Evolutionary conservation across 2,329 filamentous ascomycete genomes (phyloP).

Genomic region (Penicillium decumbens): DNA sequence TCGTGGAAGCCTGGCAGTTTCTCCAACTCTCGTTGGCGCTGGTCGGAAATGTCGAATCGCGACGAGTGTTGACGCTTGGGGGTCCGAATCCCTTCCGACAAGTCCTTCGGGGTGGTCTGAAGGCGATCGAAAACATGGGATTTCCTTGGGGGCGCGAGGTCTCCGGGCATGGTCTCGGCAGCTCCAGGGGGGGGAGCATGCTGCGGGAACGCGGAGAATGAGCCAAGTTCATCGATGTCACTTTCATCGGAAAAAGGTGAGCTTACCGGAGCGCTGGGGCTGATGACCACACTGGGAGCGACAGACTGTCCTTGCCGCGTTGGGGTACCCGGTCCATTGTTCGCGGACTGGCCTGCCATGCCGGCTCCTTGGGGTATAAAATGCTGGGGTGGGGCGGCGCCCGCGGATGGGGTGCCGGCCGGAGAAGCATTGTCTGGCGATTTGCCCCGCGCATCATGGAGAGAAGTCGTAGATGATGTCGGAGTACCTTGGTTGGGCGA

Average conservation of each 20-base stretch:
- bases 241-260: background rate
- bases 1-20: slow-evolving; percentile 98
- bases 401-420: slow-evolving; percentile 25
- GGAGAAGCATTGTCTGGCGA: slow-evolving; percentile 46
- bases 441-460: slow-evolving; percentile 83
- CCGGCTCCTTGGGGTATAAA: slow-evolving; percentile 36
- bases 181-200: slow-evolving; percentile 89
- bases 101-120: slow-evolving; percentile 91
- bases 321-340: slow-evolving; percentile 57
- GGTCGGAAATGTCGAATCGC: slow-evolving; percentile 93
- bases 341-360: slow-evolving; percentile 32
- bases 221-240: slow-evolving; percentile 1
- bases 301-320: slow-evolving; percentile 59
- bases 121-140: slow-evolving; percentile 82
- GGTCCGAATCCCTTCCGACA: slow-evolving; percentile 89
- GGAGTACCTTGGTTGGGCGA: slow-evolving; percentile 67
- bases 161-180: slow-evolving; percentile 95
- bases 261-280: slow-evolving; percentile 84
- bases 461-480: slow-evolving; percentile 79
- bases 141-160: slow-evolving; percentile 93
- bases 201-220: slow-evolving; percentile 43
- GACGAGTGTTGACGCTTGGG: slow-evolving; percentile 97
- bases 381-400: slow-evolving; percentile 35
- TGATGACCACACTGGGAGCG: slow-evolving; percentile 87
- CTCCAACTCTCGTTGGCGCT: slow-evolving; percentile 81